Percentiles rank a stretch among this genome's conserved stretches.
phyloP scores from a whole-genome alignment of 345 rosid genomes.

The Populus ilicifolia region DNA sequence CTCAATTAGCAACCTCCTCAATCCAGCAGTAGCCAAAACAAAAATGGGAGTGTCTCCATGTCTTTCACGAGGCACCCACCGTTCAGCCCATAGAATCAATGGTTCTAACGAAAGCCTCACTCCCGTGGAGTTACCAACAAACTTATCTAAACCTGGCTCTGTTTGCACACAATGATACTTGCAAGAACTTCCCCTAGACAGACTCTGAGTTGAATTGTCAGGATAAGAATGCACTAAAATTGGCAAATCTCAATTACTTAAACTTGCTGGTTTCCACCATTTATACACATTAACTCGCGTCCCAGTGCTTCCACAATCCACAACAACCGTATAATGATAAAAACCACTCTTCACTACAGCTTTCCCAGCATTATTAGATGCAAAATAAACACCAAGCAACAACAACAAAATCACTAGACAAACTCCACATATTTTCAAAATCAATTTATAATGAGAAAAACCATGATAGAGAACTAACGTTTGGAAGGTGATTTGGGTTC shows the following conservation, averaged over 20 bases:
- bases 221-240: constrained; percentile 41
- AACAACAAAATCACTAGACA: constrained; percentile 23
- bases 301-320: constrained; percentile 71
- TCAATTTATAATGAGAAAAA: constrained; percentile 18
- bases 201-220: constrained; percentile 26
- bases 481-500: constrained; percentile 55
- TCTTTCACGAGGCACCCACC: constrained; percentile 42
- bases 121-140: constrained; percentile 43
- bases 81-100: constrained; percentile 38
- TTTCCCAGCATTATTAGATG: constrained; percentile 4
- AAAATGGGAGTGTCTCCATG: constrained; percentile 48
- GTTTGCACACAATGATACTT: constrained; percentile 63
- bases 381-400: constrained; percentile 22
- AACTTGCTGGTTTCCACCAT: constrained; percentile 31
- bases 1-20: constrained; percentile 37
- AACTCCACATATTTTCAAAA: constrained; percentile 15
- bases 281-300: constrained; percentile 52
- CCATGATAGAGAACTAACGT: constrained; percentile 21
- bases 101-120: constrained; percentile 47
- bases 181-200: constrained; percentile 26
- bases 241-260: constrained; percentile 26
- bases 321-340: constrained; percentile 39
- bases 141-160: constrained; percentile 56
- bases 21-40: constrained; percentile 61
- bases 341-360: constrained; percentile 1